phyloP scores from a whole-genome alignment of 106 monocot species.

The Xerophyta viscosa region DNA sequence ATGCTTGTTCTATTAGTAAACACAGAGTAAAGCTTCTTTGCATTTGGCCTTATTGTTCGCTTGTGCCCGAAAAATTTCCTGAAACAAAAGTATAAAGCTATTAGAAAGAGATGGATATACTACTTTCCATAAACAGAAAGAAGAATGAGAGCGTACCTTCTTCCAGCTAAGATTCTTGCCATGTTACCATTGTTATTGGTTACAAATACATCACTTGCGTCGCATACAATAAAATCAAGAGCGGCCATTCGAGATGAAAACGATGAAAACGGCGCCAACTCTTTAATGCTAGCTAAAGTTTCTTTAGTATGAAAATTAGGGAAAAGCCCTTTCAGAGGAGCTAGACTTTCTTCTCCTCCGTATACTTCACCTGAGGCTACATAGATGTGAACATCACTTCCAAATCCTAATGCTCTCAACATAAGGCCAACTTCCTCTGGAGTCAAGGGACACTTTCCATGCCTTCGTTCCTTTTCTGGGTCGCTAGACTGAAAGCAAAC shows the following conservation, averaged over 20 bases:
- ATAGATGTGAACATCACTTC: constrained; percentile 67
- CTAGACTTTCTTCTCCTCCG: constrained; percentile 66
- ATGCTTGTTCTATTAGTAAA: constrained; percentile 56
- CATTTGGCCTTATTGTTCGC: constrained; percentile 90
- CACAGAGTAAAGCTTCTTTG: constrained; percentile 73
- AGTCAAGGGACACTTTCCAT: constrained; percentile 79
- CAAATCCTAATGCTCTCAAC: constrained; percentile 75
- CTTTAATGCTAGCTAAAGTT: constrained; percentile 55
- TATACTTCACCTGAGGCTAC: constrained; percentile 91
- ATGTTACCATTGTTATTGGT: constrained; percentile 96
- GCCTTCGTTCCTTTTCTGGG: constrained; percentile 68
- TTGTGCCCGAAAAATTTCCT: constrained; percentile 95
- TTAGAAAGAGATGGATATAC: too few relatives aligned
- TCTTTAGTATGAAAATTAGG: constrained; percentile 85
- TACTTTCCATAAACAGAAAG: too few relatives aligned
- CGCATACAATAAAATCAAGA: constrained; percentile 81
- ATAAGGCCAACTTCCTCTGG: constrained; percentile 85
- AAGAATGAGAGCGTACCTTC: constrained; percentile 39
- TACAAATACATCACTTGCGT: constrained; percentile 80
- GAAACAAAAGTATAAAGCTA: neutral
- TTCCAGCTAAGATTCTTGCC: constrained; percentile 81
- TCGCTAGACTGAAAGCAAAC: constrained; percentile 38
- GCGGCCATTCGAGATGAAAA: constrained; percentile 96
- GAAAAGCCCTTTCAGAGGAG: constrained; percentile 80
- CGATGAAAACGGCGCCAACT: constrained; percentile 50